These are phyloP conservation scores for Nothophoma quercina DNA, from an alignment of 2,329 filamentous ascomycete genomes.

Conservation along the genomic window DNA sequence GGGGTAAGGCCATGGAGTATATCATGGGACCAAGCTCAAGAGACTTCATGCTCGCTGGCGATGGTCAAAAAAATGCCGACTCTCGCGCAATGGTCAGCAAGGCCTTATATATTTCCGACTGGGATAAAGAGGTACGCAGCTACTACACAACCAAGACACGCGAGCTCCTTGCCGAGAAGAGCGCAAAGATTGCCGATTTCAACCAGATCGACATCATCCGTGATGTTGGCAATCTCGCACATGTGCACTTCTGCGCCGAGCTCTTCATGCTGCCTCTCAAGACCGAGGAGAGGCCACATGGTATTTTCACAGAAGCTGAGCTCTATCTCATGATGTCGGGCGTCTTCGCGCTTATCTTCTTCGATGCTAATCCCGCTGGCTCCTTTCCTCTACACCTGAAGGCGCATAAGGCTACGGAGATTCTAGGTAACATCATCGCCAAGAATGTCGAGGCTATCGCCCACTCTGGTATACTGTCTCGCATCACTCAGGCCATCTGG, in stretches of 20 bases:
- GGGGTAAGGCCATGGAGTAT: constrained; percentile 69
- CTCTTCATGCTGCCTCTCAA: constrained; percentile 65
- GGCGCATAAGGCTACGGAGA: constrained; percentile 56
- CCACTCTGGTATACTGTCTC: constrained; percentile 51
- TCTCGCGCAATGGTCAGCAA: constrained; percentile 53
- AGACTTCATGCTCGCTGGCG: constrained; percentile 62
- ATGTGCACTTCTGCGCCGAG: constrained; percentile 63
- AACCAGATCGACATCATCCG: constrained; percentile 75
- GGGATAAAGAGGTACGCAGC: constrained; percentile 68
- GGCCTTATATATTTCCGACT: constrained; percentile 67
- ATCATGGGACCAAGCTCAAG: constrained; percentile 66
- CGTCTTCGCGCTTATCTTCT: constrained; percentile 63
- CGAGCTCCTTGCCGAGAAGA: constrained; percentile 69
- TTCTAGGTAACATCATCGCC: constrained; percentile 60
- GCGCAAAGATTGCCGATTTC: constrained; percentile 67
- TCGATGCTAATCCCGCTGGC: constrained; percentile 61
- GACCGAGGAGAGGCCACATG: constrained; percentile 58
- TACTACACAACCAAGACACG: constrained; percentile 73
- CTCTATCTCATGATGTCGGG: constrained; percentile 62
- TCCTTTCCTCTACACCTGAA: constrained; percentile 61
- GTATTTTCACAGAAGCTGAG: constrained; percentile 62
- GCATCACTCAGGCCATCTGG: constrained; percentile 52
- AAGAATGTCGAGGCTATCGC: constrained; percentile 58
- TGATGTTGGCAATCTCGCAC: constrained; percentile 63
- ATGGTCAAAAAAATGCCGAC: constrained; percentile 41